Base-by-base conservation (phyloP, 2,329 filamentous ascomycete species). In the Sporothrix dimorphospora region DNA sequence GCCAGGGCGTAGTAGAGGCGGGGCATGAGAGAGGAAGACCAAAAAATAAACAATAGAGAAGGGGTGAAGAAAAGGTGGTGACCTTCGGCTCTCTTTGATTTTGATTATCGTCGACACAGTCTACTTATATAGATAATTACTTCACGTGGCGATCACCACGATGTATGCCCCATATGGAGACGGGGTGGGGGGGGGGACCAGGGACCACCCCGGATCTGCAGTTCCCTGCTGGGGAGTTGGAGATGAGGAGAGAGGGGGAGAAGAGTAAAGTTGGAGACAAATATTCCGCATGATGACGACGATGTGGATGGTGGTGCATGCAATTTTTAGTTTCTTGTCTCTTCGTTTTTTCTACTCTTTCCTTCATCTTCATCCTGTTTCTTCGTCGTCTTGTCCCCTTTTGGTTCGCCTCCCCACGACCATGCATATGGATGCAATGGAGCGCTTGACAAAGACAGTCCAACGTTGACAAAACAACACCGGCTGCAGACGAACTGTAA, bases 151-250 rank as follows among this genome's bases (percentile, higher is more conserved):
- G 47, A 51, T 21, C 47, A 30, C 24, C 53, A 55, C 53, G 53
- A 55, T 55, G 11, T 24, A 30, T 55, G 24, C 53, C 14, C 53
- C 11, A 12, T 21, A 21, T 27, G 51, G 11, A 55, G 47, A 21
- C 16, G 5, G 5, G 47, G 47, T 3, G 21, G 24, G 12, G 12
- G 4, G 21, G 11, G 51, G 21, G 14, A 55, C 1, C 55, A 61
- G n/a, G 55, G 30, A 40, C 51, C 55, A 61, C 55, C 55, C 55
- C 55, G 55, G 55, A 61, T 61, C 55, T 61, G 55, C 55, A 61
- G 16, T 30, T 55, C 21, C 24, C 8, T 16, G 51, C 11, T 11
- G 11, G 42, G 51, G 24, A 27, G 55, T 38, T 45, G 59, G 59
- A 65, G 59, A 24, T 34, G 19, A 42, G n/a, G 38, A 27, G n/a